Base-by-base conservation (phyloP, 495 filamentous ascomycete species). In the Hyaloscypha variabilis region DNA sequence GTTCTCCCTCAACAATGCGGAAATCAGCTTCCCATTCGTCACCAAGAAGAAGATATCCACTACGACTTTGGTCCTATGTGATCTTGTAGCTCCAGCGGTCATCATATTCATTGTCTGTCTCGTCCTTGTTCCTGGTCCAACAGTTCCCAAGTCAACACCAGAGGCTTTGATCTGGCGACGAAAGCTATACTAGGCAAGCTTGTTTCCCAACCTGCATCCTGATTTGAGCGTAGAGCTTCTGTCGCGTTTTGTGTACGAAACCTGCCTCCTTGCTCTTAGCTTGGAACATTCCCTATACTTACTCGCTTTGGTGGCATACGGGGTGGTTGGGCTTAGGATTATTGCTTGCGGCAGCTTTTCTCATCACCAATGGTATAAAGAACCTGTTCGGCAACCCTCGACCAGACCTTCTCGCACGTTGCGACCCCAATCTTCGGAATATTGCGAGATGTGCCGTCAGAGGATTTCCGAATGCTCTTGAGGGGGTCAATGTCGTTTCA, bases 151-250 rank as follows among this genome's bases (percentile, higher is more conserved):
- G 81, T 89, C 69, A 77, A 92, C 81, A 59, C 91, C 76, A 78
- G 87, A 77, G 53, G 82, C 80, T 31, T 71, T 92, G 66, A 83
- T 86, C 14, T 90, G 91, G 72, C 84, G 84, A 69, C 87, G 92
- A 66, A 87, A 91, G 60, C 74, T 96, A 17, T 95, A 92, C 92
- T 90, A 96, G n/a, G n/a, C n/a, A n/a, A n/a, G n/a, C n/a, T n/a
- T n/a, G n/a, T n/a, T n/a, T n/a, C n/a, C n/a, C n/a, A n/a, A n/a
- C n/a, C n/a, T n/a, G n/a, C n/a, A n/a, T n/a, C n/a, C n/a, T n/a
- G n/a, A n/a, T n/a, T n/a, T n/a, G n/a, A n/a, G n/a, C n/a, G n/a
- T n/a, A n/a, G n/a, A n/a, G n/a, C n/a, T n/a, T n/a, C n/a, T n/a
- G n/a, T n/a, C n/a, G n/a, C n/a, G n/a, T n/a, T n/a, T n/a, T n/a